phyloP scores from a whole-genome alignment of 2,329 filamentous ascomycete genomes.

The Sporothrix pallida region DNA sequence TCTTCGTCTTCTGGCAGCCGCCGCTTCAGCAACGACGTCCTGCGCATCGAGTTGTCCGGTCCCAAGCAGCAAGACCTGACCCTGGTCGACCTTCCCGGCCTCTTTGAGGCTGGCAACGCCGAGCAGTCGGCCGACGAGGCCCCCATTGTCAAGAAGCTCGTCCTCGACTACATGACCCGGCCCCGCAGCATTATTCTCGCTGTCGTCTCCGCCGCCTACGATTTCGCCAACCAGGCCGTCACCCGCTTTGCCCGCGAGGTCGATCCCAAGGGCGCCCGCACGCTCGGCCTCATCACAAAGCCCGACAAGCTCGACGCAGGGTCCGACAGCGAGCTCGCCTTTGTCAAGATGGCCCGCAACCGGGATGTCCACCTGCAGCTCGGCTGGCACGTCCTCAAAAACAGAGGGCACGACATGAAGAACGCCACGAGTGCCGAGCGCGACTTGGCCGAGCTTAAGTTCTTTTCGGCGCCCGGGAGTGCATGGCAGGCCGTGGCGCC shows the following conservation, averaged over 20 bases:
- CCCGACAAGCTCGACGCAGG: conserved; percentile 51
- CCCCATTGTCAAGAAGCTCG: conserved; percentile 53
- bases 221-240: conserved; percentile 65
- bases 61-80: conserved; percentile 59
- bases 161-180: conserved; percentile 61
- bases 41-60: conserved; percentile 56
- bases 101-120: conserved; percentile 58
- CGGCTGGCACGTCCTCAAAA: conserved; percentile 61
- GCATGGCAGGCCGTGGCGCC: conserved; percentile 48
- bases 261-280: conserved; percentile 48
- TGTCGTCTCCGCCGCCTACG: conserved; percentile 61
- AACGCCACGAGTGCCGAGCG: conserved; percentile 45
- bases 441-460: conserved; percentile 49
- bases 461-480: conserved; percentile 49
- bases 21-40: conserved; percentile 53
- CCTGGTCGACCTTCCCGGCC: conserved; percentile 63
- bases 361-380: conserved; percentile 54
- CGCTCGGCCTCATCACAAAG: conserved; percentile 64
- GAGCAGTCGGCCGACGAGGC: conserved; percentile 54
- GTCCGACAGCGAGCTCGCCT: conserved; percentile 50
- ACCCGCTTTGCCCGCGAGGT: conserved; percentile 53
- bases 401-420: conserved; percentile 50
- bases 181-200: conserved; percentile 65
- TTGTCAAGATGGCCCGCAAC: conserved; percentile 53
- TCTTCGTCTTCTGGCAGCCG: conserved; percentile 35